Evolutionary conservation across 2,329 filamentous ascomycete genomes (phyloP).

Genomic region (Rasamsonia emersonii): DNA sequence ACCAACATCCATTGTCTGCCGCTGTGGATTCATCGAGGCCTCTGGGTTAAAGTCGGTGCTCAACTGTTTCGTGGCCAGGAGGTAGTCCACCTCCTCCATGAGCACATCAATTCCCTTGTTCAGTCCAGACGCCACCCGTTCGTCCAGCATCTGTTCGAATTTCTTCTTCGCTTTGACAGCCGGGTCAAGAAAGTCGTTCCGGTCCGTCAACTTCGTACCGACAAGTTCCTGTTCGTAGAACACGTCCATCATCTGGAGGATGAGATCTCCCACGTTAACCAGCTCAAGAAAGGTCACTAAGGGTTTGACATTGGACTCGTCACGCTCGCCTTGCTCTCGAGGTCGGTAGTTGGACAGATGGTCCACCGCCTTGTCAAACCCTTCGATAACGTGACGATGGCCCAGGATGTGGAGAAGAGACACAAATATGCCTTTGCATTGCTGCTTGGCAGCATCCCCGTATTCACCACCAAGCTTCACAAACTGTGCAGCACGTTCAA

Average conservation of each 20-base stretch:
- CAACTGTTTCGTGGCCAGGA: conserved; percentile 78
- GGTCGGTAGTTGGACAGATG: conserved; percentile 90
- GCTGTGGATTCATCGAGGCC: conserved; percentile 24
- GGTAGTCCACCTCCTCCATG: conserved; percentile 96
- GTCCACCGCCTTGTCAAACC: conserved; percentile 84
- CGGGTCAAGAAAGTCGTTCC: conserved; percentile 89
- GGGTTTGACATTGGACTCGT: conserved; percentile 69
- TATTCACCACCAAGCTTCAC: conserved; percentile 69
- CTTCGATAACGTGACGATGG: conserved; percentile 77
- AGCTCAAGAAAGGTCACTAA: conserved; percentile 93
- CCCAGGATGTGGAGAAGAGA: conserved; percentile 75
- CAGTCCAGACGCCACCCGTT: conserved; percentile 86
- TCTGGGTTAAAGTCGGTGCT: conserved; percentile 85
- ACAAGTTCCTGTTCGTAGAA: conserved; percentile 96
- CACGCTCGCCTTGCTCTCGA: conserved; percentile 57
- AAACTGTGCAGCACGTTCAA: conserved; percentile 79
- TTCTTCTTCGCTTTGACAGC: conserved; percentile 93
- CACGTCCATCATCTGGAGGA: conserved; percentile 97
- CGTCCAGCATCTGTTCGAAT: conserved; percentile 97
- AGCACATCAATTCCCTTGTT: conserved; percentile 98
- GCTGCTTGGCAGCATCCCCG: conserved; percentile 74
- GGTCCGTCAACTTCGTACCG: conserved; percentile 71
- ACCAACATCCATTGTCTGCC: conserved; percentile 40
- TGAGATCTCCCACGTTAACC: conserved; percentile 95
- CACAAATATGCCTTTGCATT: conserved; percentile 86